Percentiles rank a stretch among this genome's conserved stretches.
These are phyloP conservation scores for Cupressus sempervirens DNA, from an alignment of 75 land plant genomes.

Conservation along the genomic window DNA sequence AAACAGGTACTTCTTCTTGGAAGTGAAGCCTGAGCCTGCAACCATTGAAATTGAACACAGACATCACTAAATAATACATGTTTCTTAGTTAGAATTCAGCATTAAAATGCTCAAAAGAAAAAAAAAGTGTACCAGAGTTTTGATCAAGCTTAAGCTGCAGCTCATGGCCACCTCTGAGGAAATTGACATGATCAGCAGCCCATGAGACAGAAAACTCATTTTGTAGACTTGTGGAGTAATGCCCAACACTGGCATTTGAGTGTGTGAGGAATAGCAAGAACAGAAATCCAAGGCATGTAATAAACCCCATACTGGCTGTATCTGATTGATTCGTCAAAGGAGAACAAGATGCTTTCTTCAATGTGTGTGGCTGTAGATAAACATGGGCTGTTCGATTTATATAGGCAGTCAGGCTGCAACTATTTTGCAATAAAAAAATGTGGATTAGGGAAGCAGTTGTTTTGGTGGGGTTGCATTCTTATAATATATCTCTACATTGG, in stretches of 20 bases:
- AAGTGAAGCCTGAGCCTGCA: constrained; percentile 62
- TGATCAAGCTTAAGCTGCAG: constrained; percentile 3
- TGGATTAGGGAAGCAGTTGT: not conserved
- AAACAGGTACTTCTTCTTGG: constrained; percentile 59
- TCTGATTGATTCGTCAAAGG: not conserved
- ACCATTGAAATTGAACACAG: too few relatives aligned
- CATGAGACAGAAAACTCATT: not conserved
- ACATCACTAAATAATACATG: too few relatives aligned
- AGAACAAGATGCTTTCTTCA: not conserved
- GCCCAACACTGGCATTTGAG: not conserved
- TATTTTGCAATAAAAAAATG: not conserved
- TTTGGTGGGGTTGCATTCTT: not conserved
- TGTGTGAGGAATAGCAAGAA: not conserved
- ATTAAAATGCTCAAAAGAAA: not conserved
- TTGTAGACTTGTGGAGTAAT: not conserved
- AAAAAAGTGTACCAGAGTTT: not conserved
- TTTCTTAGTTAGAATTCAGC: too few relatives aligned
- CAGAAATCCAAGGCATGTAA: not conserved
- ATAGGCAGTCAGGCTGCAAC: not conserved
- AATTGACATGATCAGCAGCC: constrained; percentile 3
- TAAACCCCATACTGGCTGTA: not conserved
- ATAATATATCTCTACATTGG: not conserved
- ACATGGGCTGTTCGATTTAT: not conserved
- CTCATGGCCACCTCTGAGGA: not conserved
- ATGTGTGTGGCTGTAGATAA: not conserved